A percentile compares a stretch with the other conserved stretches of the same genome.
phyloP scores from a whole-genome alignment of 306 rosid species.

The Prunus persica region Prunus_persica_NCBIv2 NC_034015.1:7185001-7185500 shows the following conservation, averaged over 20 bases:
- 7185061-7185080: slow-evolving; percentile 62
- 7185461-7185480: neutral
- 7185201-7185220: slow-evolving; percentile 30
- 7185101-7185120: slow-evolving; percentile 78
- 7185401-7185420: neutral
- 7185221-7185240: slow-evolving; percentile 45
- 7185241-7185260: slow-evolving; percentile 24
- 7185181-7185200: neutral
- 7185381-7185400: neutral
- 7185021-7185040: slow-evolving; percentile 67
- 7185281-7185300: slow-evolving; percentile 47
- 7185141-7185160: slow-evolving; percentile 63
- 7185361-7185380: slow-evolving; percentile 90
- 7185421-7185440: neutral
- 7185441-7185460: neutral
- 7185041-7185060: slow-evolving; percentile 83
- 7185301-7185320: slow-evolving; percentile 78
- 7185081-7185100: slow-evolving; percentile 52
- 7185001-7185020: slow-evolving; percentile 57
- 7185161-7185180: slow-evolving; percentile 34
- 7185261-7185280: slow-evolving; percentile 21
- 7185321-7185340: slow-evolving; percentile 76
- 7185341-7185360: slow-evolving; percentile 90
- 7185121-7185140: slow-evolving; percentile 51
- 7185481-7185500: neutral